phyloP scores from a whole-genome alignment of 2,329 filamentous ascomycete genomes.

The Fusarium hainanense region DNA sequence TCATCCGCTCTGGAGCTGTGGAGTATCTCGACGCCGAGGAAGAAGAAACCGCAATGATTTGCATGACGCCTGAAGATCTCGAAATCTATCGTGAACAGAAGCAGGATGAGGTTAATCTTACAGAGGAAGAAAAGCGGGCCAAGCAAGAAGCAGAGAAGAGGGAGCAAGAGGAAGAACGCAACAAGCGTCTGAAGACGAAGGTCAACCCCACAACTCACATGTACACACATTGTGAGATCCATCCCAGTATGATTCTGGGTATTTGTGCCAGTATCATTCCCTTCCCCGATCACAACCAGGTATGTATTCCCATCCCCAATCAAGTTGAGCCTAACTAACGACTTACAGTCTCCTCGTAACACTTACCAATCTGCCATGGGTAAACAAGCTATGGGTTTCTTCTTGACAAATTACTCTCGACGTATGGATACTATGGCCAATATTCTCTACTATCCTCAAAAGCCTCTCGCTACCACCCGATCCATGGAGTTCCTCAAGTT shows the following conservation, averaged over 20 bases:
- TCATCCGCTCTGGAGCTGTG: slow-evolving; percentile 85
- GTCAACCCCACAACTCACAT: slow-evolving; percentile 89
- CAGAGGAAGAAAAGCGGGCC: slow-evolving; percentile 20
- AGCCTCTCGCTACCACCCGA: slow-evolving; percentile 92
- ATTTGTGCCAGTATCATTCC: slow-evolving; percentile 99
- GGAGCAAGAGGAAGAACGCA: slow-evolving; percentile 69
- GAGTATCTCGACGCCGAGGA: slow-evolving; percentile 98
- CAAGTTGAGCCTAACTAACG: slow-evolving; percentile 6
- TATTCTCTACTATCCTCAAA: slow-evolving; percentile 98
- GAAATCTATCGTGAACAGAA: slow-evolving; percentile 80
- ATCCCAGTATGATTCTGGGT: slow-evolving; percentile 98
- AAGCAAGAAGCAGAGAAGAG: slow-evolving; percentile 57
- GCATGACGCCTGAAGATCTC: slow-evolving; percentile 97
- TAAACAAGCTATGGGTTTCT: slow-evolving; percentile 99
- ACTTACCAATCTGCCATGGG: slow-evolving; percentile 99
- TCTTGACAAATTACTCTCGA: slow-evolving; percentile 94
- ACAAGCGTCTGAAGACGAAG: slow-evolving; percentile 87
- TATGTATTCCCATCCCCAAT: slow-evolving; percentile 53
- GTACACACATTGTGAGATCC: slow-evolving; percentile 99
- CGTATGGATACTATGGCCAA: slow-evolving; percentile 99
- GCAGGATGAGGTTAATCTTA: slow-evolving; percentile 63
- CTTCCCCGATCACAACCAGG: slow-evolving; percentile 98
- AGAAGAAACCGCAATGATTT: slow-evolving; percentile 98
- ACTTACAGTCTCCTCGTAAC: slow-evolving; percentile 86
- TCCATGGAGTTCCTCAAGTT: slow-evolving; percentile 99